These are phyloP conservation scores for Westerdykella ornata DNA, from an alignment of 2,329 filamentous ascomycete genomes.

Conservation along the genomic window DNA sequence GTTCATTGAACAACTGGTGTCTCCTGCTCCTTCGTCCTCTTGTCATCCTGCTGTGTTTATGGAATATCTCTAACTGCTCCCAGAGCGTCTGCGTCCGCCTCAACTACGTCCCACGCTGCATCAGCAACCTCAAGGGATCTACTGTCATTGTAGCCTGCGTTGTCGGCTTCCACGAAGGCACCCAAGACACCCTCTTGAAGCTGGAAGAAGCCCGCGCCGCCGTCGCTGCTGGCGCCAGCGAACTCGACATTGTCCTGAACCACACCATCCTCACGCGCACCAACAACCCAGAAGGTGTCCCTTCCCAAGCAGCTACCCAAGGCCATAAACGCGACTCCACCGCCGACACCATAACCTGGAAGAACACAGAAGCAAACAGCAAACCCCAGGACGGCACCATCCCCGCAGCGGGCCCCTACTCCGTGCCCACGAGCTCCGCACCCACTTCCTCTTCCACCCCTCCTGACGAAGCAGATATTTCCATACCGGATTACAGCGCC, in stretches of 20 bases:
- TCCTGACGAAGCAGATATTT: not conserved
- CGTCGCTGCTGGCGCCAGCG: slow-evolving; percentile 46
- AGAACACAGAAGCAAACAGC: slow-evolving; percentile 26
- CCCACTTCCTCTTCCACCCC: slow-evolving; percentile 14
- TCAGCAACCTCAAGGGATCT: slow-evolving; percentile 44
- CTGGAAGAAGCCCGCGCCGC: slow-evolving; percentile 47
- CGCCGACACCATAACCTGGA: slow-evolving; percentile 29
- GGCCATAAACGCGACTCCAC: slow-evolving; percentile 18
- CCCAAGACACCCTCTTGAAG: slow-evolving; percentile 46
- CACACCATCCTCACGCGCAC: slow-evolving; percentile 41
- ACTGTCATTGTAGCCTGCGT: slow-evolving; percentile 51
- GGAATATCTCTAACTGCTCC: slow-evolving; percentile 22
- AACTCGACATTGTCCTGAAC: slow-evolving; percentile 56
- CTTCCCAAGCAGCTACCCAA: slow-evolving; percentile 9
- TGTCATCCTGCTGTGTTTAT: too few relatives aligned
- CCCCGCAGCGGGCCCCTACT: slow-evolving; percentile 13
- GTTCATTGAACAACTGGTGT: not conserved
- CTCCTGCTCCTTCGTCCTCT: not conserved
- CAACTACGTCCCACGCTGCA: slow-evolving; percentile 47
- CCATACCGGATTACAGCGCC: slow-evolving; percentile 39
- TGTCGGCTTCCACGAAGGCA: slow-evolving; percentile 56
- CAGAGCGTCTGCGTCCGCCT: slow-evolving; percentile 53
- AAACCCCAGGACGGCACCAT: slow-evolving; percentile 8
- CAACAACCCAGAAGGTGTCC: slow-evolving; percentile 14
- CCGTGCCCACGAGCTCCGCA: slow-evolving; percentile 8